phyloP scores from a whole-genome alignment of 2,329 filamentous ascomycete species.

The Botrytis byssoidea region DNA sequence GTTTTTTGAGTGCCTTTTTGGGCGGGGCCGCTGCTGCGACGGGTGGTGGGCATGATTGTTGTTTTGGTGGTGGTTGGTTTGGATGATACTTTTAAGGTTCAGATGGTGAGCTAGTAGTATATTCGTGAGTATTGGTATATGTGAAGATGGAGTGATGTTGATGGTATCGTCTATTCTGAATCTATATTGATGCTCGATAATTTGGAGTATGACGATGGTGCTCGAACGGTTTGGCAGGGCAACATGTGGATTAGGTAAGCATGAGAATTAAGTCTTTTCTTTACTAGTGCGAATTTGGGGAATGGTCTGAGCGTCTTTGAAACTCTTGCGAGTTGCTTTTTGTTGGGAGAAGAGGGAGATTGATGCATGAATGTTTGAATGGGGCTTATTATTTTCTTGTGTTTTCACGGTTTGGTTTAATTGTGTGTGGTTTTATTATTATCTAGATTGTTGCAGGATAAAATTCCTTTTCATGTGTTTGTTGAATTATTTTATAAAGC shows the following conservation, averaged over 20 bases:
- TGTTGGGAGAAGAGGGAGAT: constrained; percentile 4
- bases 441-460: background rate
- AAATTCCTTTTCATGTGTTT: background rate
- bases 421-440: background rate
- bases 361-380: background rate
- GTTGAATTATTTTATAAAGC: background rate
- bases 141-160: background rate
- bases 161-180: background rate
- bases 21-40: constrained; percentile 42
- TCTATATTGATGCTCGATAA: background rate
- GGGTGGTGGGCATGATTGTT: constrained; percentile 34
- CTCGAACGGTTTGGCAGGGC: constrained; percentile 5
- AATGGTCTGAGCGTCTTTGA: background rate
- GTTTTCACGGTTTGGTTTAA: background rate
- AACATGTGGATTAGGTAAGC: constrained; percentile 10
- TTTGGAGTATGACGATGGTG: background rate
- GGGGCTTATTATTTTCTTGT: background rate
- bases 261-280: background rate
- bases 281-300: background rate
- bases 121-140: background rate
- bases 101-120: background rate
- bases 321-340: background rate
- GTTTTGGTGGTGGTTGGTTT: constrained; percentile 10
- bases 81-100: constrained; percentile 14
- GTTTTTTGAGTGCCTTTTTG: constrained; percentile 50